These are phyloP conservation scores for Phytophthora syringae DNA, from an alignment of 352 stramenopile species.

Conservation along the genomic window DNA sequence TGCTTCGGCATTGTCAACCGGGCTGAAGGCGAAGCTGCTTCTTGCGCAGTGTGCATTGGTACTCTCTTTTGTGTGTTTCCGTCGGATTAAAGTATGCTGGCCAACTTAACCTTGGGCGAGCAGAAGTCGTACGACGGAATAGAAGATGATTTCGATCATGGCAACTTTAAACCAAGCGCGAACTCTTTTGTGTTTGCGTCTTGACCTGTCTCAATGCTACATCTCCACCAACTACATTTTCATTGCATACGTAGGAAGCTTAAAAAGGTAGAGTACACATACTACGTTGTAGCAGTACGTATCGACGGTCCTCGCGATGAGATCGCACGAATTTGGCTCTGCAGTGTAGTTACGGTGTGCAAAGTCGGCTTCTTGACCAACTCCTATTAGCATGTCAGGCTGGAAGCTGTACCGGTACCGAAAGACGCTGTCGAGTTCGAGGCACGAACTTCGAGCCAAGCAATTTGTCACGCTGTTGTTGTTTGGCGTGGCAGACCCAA, in stretches of 20 bases:
- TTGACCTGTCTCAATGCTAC: slow-evolving; percentile 91
- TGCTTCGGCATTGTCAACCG: slow-evolving; percentile 3
- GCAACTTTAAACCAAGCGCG: slow-evolving; percentile 88
- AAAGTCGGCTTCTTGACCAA: too few relatives aligned
- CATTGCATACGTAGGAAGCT: slow-evolving; percentile 13
- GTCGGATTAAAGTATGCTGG: slow-evolving; percentile 73
- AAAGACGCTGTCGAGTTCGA: too few relatives aligned
- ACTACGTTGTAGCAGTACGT: too few relatives aligned
- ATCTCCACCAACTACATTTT: slow-evolving; percentile 32
- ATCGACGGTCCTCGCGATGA: too few relatives aligned
- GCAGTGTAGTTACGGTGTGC: too few relatives aligned
- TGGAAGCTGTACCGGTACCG: too few relatives aligned
- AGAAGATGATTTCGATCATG: slow-evolving; percentile 71
- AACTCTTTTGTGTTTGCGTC: slow-evolving; percentile 64
- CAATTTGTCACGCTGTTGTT: neutral
- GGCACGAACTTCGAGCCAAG: too few relatives aligned
- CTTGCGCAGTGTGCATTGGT: neutral
- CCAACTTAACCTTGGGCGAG: slow-evolving; percentile 82
- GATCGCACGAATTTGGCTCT: too few relatives aligned
- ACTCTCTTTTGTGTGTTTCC: slow-evolving; percentile 8
- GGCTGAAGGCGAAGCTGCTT: neutral
- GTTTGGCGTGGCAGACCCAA: slow-evolving; percentile 12
- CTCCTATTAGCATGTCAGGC: too few relatives aligned
- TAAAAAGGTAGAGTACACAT: too few relatives aligned
- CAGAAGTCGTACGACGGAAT: slow-evolving; percentile 84